Percentiles rank a stretch among this genome's conserved stretches.
phyloP scores from a whole-genome alignment of 2,329 filamentous ascomycete genomes.

The Hypomyces perniciosus region DNA sequence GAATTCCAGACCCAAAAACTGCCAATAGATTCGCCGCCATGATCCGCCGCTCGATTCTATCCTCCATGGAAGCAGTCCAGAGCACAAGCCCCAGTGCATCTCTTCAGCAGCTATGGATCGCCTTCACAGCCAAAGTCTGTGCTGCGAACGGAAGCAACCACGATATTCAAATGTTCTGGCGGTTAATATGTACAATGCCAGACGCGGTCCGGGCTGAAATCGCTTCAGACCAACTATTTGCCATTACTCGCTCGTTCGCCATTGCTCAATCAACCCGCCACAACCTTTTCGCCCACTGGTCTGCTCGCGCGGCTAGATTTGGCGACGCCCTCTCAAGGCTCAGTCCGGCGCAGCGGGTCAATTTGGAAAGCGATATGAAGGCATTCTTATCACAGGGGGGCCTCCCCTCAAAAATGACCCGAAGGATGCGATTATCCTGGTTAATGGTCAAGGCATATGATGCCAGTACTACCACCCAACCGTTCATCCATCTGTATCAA shows the following conservation, averaged over 20 bases:
- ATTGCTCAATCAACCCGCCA: conserved; percentile 16
- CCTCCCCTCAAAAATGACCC: conserved; percentile 1
- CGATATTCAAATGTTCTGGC: conserved; percentile 16
- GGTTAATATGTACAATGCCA: conserved; percentile 16
- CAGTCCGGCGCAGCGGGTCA: conserved; percentile 6
- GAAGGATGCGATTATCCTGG: conserved; percentile 18
- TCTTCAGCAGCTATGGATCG: conserved; percentile 16
- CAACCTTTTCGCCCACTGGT: conserved; percentile 15
- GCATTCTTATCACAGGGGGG: conserved; percentile 13
- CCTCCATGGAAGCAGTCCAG: conserved; percentile 13
- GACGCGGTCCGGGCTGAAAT: conserved; percentile 12
- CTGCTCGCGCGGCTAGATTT: conserved; percentile 14
- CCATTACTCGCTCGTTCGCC: conserved; percentile 13
- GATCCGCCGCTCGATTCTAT: conserved; percentile 17
- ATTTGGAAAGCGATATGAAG: conserved; percentile 11
- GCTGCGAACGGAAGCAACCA: conserved; percentile 8
- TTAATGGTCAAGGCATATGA: conserved; percentile 18
- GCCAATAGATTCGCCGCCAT: conserved; percentile 15
- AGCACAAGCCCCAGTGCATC: conserved; percentile 1
- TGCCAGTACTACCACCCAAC: conserved; percentile 8
- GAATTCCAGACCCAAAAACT: conserved; percentile 10
- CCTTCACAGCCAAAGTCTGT: conserved; percentile 13
- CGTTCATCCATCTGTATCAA: conserved; percentile 13
- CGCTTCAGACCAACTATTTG: conserved; percentile 9
- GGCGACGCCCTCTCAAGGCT: conserved; percentile 14